phyloP scores from a whole-genome alignment of 768 basidiomycete genomes.

The Hygrocybe coccinea region DNA sequence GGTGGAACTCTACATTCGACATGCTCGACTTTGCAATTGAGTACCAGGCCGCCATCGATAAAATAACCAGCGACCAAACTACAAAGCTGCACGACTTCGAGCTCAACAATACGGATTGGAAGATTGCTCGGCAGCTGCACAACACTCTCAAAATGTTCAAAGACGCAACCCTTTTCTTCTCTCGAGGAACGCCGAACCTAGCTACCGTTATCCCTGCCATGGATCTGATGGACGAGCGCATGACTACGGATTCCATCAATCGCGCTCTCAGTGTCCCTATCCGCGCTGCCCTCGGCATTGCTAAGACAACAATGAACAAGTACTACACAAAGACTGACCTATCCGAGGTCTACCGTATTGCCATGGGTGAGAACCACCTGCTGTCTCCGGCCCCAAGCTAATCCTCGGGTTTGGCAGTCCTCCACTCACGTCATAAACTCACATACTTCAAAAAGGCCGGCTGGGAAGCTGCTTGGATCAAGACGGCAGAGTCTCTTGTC shows the following conservation, averaged over 20 bases:
- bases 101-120: conserved; percentile 22
- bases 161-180: conserved; percentile 5
- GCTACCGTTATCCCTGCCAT: neutral
- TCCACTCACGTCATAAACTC: conserved; percentile 28
- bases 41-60: conserved; percentile 25
- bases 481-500: conserved; percentile 14
- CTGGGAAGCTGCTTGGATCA: conserved; percentile 25
- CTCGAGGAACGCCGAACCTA: neutral
- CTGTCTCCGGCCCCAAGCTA: neutral
- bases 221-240: neutral
- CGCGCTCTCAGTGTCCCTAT: conserved; percentile 8
- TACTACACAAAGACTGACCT: conserved; percentile 32
- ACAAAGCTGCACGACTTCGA: conserved; percentile 15
- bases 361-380: conserved; percentile 37
- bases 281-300: conserved; percentile 18
- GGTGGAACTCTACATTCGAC: too few relatives aligned
- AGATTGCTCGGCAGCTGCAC: conserved; percentile 20
- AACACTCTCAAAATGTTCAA: conserved; percentile 16
- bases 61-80: conserved; percentile 13
- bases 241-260: neutral
- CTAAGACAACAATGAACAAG: conserved; percentile 26
- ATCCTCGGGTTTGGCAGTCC: conserved; percentile 13
- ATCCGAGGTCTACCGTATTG: conserved; percentile 31
- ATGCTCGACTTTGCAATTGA: conserved; percentile 26
- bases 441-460: conserved; percentile 22